Percentiles rank a stretch among this genome's conserved stretches.
These are phyloP conservation scores for Gynandropsis gynandra DNA, from an alignment of 345 rosid genomes.

Conservation along the genomic window DNA sequence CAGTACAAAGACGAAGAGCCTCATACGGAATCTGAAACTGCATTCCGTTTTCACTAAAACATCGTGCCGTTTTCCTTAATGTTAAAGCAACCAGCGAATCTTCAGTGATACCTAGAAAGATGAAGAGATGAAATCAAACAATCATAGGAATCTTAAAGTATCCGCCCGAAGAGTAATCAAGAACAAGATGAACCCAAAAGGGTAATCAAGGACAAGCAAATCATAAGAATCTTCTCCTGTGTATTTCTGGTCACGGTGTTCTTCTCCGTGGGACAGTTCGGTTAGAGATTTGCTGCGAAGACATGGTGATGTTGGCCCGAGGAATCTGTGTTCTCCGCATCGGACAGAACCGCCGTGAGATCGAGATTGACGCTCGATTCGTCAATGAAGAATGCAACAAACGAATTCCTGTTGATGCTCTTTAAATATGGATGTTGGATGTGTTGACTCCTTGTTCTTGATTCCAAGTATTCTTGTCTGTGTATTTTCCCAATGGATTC, in stretches of 20 bases:
- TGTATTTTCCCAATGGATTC: too few relatives aligned
- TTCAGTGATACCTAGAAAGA: too few relatives aligned
- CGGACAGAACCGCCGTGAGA: constrained; percentile 38
- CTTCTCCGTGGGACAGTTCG: constrained; percentile 21
- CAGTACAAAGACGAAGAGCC: not conserved
- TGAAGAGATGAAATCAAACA: too few relatives aligned
- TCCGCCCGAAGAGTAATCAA: too few relatives aligned
- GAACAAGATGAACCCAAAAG: too few relatives aligned
- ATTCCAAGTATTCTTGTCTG: too few relatives aligned
- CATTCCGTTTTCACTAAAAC: constrained; percentile 15
- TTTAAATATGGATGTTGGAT: too few relatives aligned
- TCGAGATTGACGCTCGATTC: constrained; percentile 54
- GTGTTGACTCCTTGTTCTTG: too few relatives aligned
- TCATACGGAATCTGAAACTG: constrained; percentile 8
- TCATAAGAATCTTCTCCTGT: constrained; percentile 7
- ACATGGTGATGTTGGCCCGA: constrained; percentile 35
- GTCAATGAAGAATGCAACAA: constrained; percentile 57
- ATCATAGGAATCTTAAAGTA: too few relatives aligned
- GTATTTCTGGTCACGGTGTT: constrained; percentile 12
- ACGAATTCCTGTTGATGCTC: too few relatives aligned
- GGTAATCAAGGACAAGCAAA: too few relatives aligned
- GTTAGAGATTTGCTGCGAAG: constrained; percentile 13
- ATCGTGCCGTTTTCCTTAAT: constrained; percentile 19
- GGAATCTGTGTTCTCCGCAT: constrained; percentile 31
- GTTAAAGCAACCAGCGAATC: too few relatives aligned